These are phyloP conservation scores for Diutina rugosa DNA, from an alignment of 1,139 yeast genomes.

Conservation along the genomic window DNA sequence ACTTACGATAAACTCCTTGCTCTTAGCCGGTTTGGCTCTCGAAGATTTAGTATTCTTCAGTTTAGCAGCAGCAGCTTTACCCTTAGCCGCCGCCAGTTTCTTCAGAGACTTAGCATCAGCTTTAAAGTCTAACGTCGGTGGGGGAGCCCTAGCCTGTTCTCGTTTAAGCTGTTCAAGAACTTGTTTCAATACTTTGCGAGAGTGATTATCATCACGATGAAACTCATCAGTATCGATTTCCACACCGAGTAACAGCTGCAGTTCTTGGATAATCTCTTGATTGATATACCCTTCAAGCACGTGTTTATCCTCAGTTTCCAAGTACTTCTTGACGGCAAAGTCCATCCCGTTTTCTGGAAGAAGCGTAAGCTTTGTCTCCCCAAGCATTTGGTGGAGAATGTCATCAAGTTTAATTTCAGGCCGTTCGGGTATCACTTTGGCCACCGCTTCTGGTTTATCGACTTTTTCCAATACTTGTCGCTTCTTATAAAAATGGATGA, in stretches of 20 bases:
- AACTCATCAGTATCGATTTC: not conserved
- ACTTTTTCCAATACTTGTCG: not conserved
- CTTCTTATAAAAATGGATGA: conserved; percentile 56
- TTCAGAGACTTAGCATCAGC: not conserved
- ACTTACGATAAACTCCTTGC: not conserved
- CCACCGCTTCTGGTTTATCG: conserved; percentile 8
- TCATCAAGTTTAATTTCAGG: conserved; percentile 38
- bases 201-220: not conserved
- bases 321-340: conserved; percentile 56
- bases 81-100: not conserved
- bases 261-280: conserved; percentile 42
- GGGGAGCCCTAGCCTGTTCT: not conserved
- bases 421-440: conserved; percentile 2
- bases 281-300: conserved; percentile 61
- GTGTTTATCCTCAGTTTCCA: conserved; percentile 73
- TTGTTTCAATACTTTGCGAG: not conserved
- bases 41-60: not conserved
- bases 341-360: conserved; percentile 71
- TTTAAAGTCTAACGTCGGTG: not conserved
- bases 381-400: conserved; percentile 33
- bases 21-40: not conserved
- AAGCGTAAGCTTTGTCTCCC: conserved; percentile 48
- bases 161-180: not conserved
- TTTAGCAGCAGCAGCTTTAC: not conserved
- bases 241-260: not conserved